phyloP scores from a whole-genome alignment of 2,329 filamentous ascomycete genomes.

The Colletotrichum sp. region DNA sequence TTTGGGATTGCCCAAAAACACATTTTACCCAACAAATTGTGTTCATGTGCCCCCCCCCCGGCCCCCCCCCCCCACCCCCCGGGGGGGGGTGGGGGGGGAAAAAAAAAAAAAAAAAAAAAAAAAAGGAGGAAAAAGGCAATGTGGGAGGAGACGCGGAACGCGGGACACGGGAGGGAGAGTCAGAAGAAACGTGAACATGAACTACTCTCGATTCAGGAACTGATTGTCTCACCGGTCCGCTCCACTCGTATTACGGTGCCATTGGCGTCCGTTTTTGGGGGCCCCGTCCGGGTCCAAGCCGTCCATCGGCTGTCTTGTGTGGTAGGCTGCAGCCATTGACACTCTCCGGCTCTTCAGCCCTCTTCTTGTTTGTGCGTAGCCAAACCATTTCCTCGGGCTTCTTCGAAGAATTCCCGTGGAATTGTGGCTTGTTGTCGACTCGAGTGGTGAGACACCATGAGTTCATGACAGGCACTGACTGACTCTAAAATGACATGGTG shows the following conservation, averaged over 20 bases:
- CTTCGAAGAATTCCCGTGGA: neutral
- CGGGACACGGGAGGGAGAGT: neutral
- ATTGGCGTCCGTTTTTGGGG: neutral
- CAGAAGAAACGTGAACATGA: neutral
- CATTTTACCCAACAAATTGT: too few relatives aligned
- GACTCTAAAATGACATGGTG: neutral
- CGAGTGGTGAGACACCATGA: neutral
- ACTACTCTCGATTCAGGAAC: constrained; percentile 8
- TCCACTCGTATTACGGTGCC: neutral
- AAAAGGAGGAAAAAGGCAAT: neutral
- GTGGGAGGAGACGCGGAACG: neutral
- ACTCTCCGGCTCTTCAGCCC: neutral
- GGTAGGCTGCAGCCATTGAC: neutral
- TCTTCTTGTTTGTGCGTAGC: neutral
- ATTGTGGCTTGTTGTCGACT: neutral
- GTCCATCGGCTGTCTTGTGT: neutral
- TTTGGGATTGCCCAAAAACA: too few relatives aligned
- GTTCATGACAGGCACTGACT: neutral
- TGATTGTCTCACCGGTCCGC: neutral
- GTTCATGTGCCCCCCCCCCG: too few relatives aligned
- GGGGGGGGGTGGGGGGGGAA: too few relatives aligned
- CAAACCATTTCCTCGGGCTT: neutral
- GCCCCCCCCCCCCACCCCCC: too few relatives aligned
- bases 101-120: too few relatives aligned
- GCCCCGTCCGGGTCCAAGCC: neutral